Evolutionary conservation across 805 yeast genomes (phyloP), one percentile per base, ranked within the genome.

Genomic region (Maudiozyma saulgeensis): DNA sequence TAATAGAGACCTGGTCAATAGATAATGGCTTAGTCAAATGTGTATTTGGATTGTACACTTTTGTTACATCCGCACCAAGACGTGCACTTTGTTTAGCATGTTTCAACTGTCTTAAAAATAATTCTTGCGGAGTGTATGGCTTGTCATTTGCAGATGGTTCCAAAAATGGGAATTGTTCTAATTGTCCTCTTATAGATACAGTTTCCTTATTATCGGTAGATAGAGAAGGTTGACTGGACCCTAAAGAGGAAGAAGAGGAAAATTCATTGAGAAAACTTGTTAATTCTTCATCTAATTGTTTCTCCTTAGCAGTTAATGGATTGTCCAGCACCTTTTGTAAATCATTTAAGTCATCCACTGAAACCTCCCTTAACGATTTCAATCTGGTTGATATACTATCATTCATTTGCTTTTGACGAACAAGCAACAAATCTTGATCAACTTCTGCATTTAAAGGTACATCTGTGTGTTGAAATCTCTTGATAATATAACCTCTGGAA

Each of bases 111-210:
- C 97, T 81, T 53, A 87, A 71, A 54, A 77, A 82, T 45, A 89
- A 74, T 66, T 90, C 97, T 57, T 87, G 88, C 40, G 72, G 68
- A 1, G 95, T 77, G 66, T 87, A 90, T 39, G 90, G 80, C 64
- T 79, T 81, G 50, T 74, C 73, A 40, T 72, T 74, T 8, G 77
- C 71, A 0, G 91, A 77, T 7, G 81, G 80, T 46, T 75, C 75
- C 52, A 89, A 73, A 53, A 76, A 75, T 44, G 96, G 93, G 64
- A 74, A 57, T 41, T 50, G 44, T 26, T 49, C 53, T 32, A 40
- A 38, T 32, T 53, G 55, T 41, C 46, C 43, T 31, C 40, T 42
- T 9, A 43, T 46, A 6, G 28, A 37, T 2, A 13, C 31, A 31
- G 39, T n/a, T 11, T 26, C 12, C 25, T 32, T 25, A 31, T 31